Evolutionary conservation across 352 stramenopile genomes (phyloP), one percentile per base, ranked within the genome.

Genomic region (Pythium chondricola): DNA sequence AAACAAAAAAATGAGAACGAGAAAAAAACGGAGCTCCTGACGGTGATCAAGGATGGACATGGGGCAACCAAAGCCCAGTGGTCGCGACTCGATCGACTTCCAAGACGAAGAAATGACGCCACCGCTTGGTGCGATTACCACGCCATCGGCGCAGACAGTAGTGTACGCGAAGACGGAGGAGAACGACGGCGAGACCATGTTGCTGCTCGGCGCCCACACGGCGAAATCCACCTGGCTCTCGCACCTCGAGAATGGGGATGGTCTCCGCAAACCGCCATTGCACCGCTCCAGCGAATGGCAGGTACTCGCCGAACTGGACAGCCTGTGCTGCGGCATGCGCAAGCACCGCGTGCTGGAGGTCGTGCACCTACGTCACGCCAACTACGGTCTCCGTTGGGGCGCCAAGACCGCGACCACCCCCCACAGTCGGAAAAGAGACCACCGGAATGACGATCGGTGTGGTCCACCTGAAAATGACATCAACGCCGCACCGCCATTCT

Each of bases 341-440:
- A 29, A 45, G 29, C 22, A 36, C 2, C 46, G 44, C 16, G 33
- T 64, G 0, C 33, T 83, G 20, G 65, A 88, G 48, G 29, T 88
- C 29, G 76, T 88, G 45, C 63, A 82, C 20, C 59, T 88, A 1
- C 60, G 66, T 10, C 57, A 55, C 22, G 71, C 58, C n/a, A 83
- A 88, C 45, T 83, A 68, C 32, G 74, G 76, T 0, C 20, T 84
- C 14, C 68, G 63, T 16, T 82, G 74, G 74, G 17, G 39, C 14
- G 35, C 41, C 42, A 24, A 45, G 11, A 33, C 26, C 20, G 37
- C 38, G 22, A 30, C 22, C 14, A 21, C 40, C 37, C 45, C 33
- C 38, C 43, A 38, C 20, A 33, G 30, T 43, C 10, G 48, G 8
- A 46, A 41, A 20, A 30, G 17, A 26, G 21, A 47, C 44, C 44